These are phyloP conservation scores for Kurtzmaniella quercitrusa DNA, from an alignment of 1,139 yeast genomes.

Conservation along the genomic window DNA sequence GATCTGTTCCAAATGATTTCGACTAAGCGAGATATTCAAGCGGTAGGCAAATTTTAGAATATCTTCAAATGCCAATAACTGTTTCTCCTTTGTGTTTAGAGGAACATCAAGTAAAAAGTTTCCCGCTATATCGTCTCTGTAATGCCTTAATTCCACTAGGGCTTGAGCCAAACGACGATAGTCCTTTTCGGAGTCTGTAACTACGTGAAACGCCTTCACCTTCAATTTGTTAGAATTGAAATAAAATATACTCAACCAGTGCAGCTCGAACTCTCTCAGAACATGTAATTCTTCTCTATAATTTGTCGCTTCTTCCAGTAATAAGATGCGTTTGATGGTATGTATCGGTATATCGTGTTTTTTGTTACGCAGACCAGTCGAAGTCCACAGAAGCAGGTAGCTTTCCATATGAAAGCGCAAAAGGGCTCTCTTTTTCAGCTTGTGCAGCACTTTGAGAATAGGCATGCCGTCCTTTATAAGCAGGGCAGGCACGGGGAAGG, in stretches of 20 bases:
- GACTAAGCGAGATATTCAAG: conserved; percentile 59
- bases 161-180: conserved; percentile 51
- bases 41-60: conserved; percentile 61
- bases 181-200: conserved; percentile 64
- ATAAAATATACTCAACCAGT: conserved; percentile 83
- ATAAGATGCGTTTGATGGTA: conserved; percentile 63
- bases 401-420: conserved; percentile 29
- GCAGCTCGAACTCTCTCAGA: conserved; percentile 56
- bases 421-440: conserved; percentile 52
- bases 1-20: conserved; percentile 27
- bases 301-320: conserved; percentile 68
- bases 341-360: conserved; percentile 58
- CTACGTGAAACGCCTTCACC: conserved; percentile 61
- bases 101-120: conserved; percentile 29
- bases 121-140: conserved; percentile 28
- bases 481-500: conserved; percentile 17
- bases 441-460: conserved; percentile 63
- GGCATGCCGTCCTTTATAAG: conserved; percentile 44
- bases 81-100: conserved; percentile 25
- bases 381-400: conserved; percentile 48
- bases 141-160: conserved; percentile 53
- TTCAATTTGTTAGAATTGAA: conserved; percentile 55
- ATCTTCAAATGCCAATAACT: conserved; percentile 59
- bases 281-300: conserved; percentile 82
- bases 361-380: conserved; percentile 16